Conservation (phyloP, 208 protist species). For the Naegleria gruberi region DNA sequence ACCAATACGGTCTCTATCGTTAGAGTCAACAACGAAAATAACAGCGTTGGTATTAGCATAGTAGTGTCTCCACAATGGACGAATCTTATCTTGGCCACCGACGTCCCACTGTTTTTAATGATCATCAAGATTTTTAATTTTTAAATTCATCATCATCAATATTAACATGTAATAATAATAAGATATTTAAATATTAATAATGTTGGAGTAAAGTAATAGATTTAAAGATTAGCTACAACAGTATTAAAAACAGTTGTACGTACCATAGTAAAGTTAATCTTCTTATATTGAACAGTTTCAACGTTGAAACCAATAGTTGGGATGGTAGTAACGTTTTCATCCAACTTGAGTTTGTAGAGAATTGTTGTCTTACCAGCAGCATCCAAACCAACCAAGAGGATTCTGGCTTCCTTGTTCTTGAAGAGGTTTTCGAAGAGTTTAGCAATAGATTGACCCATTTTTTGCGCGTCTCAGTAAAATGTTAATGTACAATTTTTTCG, state of each 20-base stretch:
- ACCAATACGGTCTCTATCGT: slow-evolving; percentile 79
- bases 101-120: slow-evolving; percentile 85
- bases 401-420: slow-evolving; percentile 78
- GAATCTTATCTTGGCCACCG: slow-evolving; percentile 77
- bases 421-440: neutral
- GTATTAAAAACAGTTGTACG: neutral
- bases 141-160: neutral
- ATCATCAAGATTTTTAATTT: neutral
- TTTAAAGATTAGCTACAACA: too few relatives aligned
- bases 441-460: neutral
- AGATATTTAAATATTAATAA: neutral
- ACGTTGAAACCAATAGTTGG: slow-evolving; percentile 96
- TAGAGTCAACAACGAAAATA: slow-evolving; percentile 94
- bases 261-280: slow-evolving; percentile 63
- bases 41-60: slow-evolving; percentile 86
- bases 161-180: neutral
- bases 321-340: slow-evolving; percentile 79
- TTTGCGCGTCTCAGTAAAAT: neutral
- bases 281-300: slow-evolving; percentile 94
- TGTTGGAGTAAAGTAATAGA: too few relatives aligned
- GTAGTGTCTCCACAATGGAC: slow-evolving; percentile 75
- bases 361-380: slow-evolving; percentile 91
- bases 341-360: slow-evolving; percentile 87
- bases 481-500: neutral
- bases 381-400: slow-evolving; percentile 94